These are phyloP conservation scores for Cornus florida DNA, from an alignment of 148 eudicot genomes.

Conservation along the genomic window DNA sequence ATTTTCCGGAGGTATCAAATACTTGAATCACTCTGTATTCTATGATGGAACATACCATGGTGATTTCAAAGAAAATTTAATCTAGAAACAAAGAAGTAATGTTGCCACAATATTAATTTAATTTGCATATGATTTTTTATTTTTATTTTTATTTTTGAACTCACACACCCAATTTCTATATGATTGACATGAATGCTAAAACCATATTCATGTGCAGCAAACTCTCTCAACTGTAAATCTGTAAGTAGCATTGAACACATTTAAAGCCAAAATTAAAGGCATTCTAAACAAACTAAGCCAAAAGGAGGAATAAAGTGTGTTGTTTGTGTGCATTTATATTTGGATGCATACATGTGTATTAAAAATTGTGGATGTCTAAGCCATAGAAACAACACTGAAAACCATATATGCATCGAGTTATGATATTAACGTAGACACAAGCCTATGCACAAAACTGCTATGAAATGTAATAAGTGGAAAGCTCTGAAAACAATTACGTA, in stretches of 20 bases:
- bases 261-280: not conserved
- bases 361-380: too few relatives aligned
- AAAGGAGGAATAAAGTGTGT: too few relatives aligned
- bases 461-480: too few relatives aligned
- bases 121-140: not conserved
- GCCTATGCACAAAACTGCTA: too few relatives aligned
- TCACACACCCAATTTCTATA: not conserved
- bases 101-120: not conserved
- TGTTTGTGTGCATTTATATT: not conserved
- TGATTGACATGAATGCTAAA: not conserved
- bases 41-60: not conserved
- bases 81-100: not conserved
- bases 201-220: not conserved
- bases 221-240: not conserved
- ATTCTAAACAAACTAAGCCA: not conserved
- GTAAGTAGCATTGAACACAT: not conserved
- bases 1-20: conserved; percentile 77
- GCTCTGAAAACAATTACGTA: too few relatives aligned
- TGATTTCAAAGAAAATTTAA: not conserved
- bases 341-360: too few relatives aligned
- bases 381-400: too few relatives aligned
- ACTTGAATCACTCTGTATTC: not conserved
- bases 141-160: too few relatives aligned
- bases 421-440: too few relatives aligned
- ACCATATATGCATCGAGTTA: too few relatives aligned